Percentiles rank a stretch among this genome's conserved stretches.
Conservation (phyloP, 2,329 filamentous ascomycete species). For the Cytospora leucostoma region DNA sequence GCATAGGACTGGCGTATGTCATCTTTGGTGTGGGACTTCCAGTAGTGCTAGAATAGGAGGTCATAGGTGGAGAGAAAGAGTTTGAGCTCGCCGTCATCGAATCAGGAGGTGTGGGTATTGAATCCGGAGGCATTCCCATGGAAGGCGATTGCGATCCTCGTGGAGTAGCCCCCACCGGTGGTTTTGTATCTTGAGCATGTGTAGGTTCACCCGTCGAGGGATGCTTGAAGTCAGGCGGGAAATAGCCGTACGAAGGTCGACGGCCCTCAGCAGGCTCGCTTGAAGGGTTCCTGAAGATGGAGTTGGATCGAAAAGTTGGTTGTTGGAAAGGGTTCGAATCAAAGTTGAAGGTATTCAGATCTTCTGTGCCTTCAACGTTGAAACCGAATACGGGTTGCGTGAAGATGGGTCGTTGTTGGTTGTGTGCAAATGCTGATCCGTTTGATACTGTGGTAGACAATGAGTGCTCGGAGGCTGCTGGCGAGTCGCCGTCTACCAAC, state of each 20-base stretch:
- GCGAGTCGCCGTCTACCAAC: slow-evolving; percentile 51
- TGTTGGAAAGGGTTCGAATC: slow-evolving; percentile 47
- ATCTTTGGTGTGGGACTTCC: slow-evolving; percentile 41
- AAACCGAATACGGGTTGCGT: slow-evolving; percentile 59
- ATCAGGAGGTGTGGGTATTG: slow-evolving; percentile 48
- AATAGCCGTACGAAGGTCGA: slow-evolving; percentile 55
- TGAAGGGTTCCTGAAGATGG: slow-evolving; percentile 63
- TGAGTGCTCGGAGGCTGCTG: slow-evolving; percentile 45
- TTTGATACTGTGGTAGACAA: slow-evolving; percentile 38
- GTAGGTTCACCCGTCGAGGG: slow-evolving; percentile 36
- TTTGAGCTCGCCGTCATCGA: slow-evolving; percentile 38
- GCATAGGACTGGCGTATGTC: slow-evolving; percentile 33
- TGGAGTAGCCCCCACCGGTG: slow-evolving; percentile 36
- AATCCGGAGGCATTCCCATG: slow-evolving; percentile 20
- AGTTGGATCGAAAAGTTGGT: slow-evolving; percentile 65
- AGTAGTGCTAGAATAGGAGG: slow-evolving; percentile 30
- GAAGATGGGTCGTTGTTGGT: slow-evolving; percentile 42
- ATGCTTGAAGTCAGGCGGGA: slow-evolving; percentile 58
- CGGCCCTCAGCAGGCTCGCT: slow-evolving; percentile 54
- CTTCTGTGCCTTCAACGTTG: slow-evolving; percentile 58
- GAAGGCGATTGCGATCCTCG: slow-evolving; percentile 29
- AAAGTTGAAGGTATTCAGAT: slow-evolving; percentile 50
- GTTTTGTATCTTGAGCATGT: slow-evolving; percentile 39
- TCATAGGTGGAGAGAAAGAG: slow-evolving; percentile 42
- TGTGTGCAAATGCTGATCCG: slow-evolving; percentile 29